Evolutionary conservation across 108 stramenopile species (phyloP).

Genomic region (Skeletonema costatum): DNA sequence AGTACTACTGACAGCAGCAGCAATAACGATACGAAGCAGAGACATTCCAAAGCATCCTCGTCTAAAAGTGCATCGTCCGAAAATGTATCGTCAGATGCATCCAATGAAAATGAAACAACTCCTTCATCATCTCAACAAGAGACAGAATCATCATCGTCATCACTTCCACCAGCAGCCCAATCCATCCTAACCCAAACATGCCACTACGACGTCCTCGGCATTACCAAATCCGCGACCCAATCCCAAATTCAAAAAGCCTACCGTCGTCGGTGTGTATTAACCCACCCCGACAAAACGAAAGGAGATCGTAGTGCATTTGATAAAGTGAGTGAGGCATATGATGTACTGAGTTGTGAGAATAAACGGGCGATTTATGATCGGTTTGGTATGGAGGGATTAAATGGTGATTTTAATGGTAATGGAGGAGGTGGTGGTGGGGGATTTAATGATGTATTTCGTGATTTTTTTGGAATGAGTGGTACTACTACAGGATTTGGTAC

Average conservation of each 20-base stretch:
- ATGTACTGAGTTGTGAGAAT: constrained; percentile 87
- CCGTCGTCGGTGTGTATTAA: constrained; percentile 82
- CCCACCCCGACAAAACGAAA: constrained; percentile 92
- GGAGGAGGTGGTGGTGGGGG: constrained; percentile 16
- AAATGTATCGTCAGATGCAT: background rate
- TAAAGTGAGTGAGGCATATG: constrained; percentile 93
- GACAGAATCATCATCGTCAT: background rate
- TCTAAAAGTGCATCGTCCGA: background rate
- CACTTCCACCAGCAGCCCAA: constrained; percentile 23
- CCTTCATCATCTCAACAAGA: background rate
- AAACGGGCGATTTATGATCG: constrained; percentile 93
- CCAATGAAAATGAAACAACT: background rate
- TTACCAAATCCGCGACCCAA: constrained; percentile 23
- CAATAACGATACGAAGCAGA: background rate
- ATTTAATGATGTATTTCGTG: constrained; percentile 32
- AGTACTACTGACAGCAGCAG: background rate
- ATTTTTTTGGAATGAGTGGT: constrained; percentile 15
- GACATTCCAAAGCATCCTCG: background rate
- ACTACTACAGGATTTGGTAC: background rate
- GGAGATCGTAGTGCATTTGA: constrained; percentile 87
- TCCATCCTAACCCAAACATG: constrained; percentile 30
- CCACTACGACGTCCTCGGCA: constrained; percentile 36
- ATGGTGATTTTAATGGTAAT: background rate
- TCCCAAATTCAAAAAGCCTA: constrained; percentile 88
- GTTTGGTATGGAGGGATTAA: constrained; percentile 81